Conservation (phyloP, 257 asterid genomes). For the Catharanthus roseus region DNA sequence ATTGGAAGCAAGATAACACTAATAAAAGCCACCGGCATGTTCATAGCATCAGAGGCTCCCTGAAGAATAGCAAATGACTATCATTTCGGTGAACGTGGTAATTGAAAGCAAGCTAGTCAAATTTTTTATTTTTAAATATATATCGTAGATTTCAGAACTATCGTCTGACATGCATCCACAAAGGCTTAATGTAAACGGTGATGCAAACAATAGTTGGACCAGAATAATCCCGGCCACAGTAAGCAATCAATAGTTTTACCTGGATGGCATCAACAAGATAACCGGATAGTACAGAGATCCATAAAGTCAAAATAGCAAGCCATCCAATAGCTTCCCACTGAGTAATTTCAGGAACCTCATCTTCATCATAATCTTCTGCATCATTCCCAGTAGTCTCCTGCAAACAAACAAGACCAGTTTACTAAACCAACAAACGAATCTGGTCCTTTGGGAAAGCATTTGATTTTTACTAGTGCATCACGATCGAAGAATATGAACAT, state of each 20-base stretch:
- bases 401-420: conserved; percentile 14
- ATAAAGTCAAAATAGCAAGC: conserved; percentile 79
- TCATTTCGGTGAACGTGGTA: neutral
- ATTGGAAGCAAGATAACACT: conserved; percentile 91
- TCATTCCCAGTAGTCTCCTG: conserved; percentile 48
- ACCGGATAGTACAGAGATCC: conserved; percentile 92
- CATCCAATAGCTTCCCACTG: conserved; percentile 87
- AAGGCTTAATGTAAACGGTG: no score
- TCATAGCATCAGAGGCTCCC: conserved; percentile 92
- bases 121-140: no score
- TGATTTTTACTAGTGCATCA: neutral
- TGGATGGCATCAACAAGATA: conserved; percentile 91
- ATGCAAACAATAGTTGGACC: no score
- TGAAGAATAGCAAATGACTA: conserved; percentile 23
- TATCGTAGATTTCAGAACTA: no score
- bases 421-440: neutral
- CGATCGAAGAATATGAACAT: conserved; percentile 4
- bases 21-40: conserved; percentile 83
- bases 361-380: conserved; percentile 48
- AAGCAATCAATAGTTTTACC: conserved; percentile 34
- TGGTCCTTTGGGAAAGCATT: neutral
- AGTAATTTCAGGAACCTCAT: conserved; percentile 73
- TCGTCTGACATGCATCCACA: no score
- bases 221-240: neutral
- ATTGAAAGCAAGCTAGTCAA: no score